These are phyloP conservation scores for Dioscorea alata DNA, from an alignment of 106 monocot species.

Conservation along the genomic window DNA sequence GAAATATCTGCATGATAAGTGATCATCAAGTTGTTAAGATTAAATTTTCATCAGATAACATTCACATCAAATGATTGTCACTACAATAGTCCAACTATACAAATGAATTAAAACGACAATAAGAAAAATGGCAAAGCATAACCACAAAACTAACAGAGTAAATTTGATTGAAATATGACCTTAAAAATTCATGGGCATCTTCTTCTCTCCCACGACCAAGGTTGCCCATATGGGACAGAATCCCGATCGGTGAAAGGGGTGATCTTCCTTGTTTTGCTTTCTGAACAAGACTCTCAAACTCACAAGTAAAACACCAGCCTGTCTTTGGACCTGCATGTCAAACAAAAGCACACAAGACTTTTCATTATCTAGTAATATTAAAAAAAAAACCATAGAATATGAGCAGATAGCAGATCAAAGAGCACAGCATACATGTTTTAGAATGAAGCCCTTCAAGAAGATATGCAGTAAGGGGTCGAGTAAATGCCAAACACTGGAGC, in stretches of 20 bases:
- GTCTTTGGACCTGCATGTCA: slow-evolving; percentile 37
- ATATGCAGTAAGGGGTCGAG: slow-evolving; percentile 73
- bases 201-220: slow-evolving; percentile 84
- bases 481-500: slow-evolving; percentile 85
- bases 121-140: not conserved
- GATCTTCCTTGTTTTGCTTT: slow-evolving; percentile 54
- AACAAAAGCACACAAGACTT: slow-evolving; percentile 2
- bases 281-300: slow-evolving; percentile 57
- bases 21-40: too few species aligned
- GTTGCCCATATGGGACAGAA: slow-evolving; percentile 67
- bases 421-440: slow-evolving; percentile 50
- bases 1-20: too few species aligned
- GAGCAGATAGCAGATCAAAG: not conserved
- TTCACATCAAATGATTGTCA: too few species aligned
- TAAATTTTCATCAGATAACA: too few species aligned
- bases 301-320: slow-evolving; percentile 83
- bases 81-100: too few species aligned
- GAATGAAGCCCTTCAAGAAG: slow-evolving; percentile 64
- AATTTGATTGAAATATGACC: slow-evolving; percentile 20
- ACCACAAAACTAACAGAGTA: not conserved
- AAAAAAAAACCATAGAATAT: not conserved
- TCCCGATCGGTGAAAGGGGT: slow-evolving; percentile 57
- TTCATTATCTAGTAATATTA: not conserved
- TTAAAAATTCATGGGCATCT: slow-evolving; percentile 99
- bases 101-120: not conserved